phyloP scores from a whole-genome alignment of 2,329 filamentous ascomycete species.

The Claviceps cyperi region DNA sequence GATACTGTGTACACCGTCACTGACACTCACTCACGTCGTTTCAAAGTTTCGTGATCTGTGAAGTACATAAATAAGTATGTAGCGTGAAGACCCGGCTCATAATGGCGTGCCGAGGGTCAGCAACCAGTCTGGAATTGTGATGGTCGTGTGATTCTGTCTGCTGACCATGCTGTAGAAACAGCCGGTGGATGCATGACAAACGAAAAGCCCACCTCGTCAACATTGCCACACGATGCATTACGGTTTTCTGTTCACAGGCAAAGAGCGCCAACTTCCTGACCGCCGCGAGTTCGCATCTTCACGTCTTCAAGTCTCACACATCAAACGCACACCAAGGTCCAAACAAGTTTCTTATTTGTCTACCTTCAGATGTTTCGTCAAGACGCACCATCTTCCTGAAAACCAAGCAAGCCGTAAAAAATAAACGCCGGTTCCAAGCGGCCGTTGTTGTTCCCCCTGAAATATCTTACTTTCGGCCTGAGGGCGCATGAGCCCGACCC shows the following conservation, averaged over 20 bases:
- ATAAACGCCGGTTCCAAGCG: slow-evolving; percentile 31
- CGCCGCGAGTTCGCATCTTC: background rate
- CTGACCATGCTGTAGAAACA: too few relatives aligned
- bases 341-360: slow-evolving; percentile 27
- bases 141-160: too few relatives aligned
- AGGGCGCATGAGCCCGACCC: slow-evolving; percentile 9
- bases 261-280: background rate
- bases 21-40: too few relatives aligned
- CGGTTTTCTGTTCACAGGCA: too few relatives aligned
- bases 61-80: too few relatives aligned
- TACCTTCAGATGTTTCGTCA: slow-evolving; percentile 29
- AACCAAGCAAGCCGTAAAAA: slow-evolving; percentile 31
- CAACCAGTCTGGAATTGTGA: too few relatives aligned
- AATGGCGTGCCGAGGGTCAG: too few relatives aligned
- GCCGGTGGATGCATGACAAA: too few relatives aligned
- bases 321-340: slow-evolving; percentile 11
- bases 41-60: too few relatives aligned
- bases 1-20: too few relatives aligned
- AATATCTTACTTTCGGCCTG: slow-evolving; percentile 13
- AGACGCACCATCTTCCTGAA: slow-evolving; percentile 27
- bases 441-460: slow-evolving; percentile 24
- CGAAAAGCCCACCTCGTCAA: too few relatives aligned
- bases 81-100: too few relatives aligned
- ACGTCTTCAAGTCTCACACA: background rate
- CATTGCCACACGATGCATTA: background rate